These are phyloP conservation scores for Styphnolobium japonicum DNA, from an alignment of 306 rosid genomes.

Conservation along the genomic window DNA sequence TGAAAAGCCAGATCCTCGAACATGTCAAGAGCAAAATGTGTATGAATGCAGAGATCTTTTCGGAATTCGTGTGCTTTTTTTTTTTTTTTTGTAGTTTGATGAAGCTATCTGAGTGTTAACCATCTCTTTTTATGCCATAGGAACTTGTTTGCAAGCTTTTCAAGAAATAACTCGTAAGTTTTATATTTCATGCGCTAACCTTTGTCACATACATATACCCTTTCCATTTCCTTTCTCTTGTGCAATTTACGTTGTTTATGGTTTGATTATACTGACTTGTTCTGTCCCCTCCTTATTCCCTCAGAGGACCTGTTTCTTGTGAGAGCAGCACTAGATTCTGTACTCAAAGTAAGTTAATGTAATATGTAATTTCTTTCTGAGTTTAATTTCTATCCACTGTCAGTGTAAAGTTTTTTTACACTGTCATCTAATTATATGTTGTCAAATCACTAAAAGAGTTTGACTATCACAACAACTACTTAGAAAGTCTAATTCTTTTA, in stretches of 20 bases:
- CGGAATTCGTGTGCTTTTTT: neutral
- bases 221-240: neutral
- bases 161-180: slow-evolving; percentile 47
- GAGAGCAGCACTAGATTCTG: slow-evolving; percentile 19
- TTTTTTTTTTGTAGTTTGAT: neutral
- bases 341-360: slow-evolving; percentile 37
- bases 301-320: slow-evolving; percentile 43
- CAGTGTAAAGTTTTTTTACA: no score
- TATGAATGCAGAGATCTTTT: no score
- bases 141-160: slow-evolving; percentile 58
- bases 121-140: slow-evolving; percentile 27
- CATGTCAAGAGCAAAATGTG: slow-evolving; percentile 27
- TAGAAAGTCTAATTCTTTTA: no score
- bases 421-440: no score
- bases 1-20: neutral
- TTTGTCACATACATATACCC: neutral
- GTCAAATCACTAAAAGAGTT: no score
- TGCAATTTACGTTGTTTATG: neutral
- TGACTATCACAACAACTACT: no score
- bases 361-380: neutral
- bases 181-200: neutral
- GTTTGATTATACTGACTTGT: slow-evolving; percentile 23
- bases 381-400: no score
- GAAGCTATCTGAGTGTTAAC: neutral
- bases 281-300: neutral